phyloP scores from a whole-genome alignment of 2,329 filamentous ascomycete genomes.

The Penicillium fuscoglaucum region DNA sequence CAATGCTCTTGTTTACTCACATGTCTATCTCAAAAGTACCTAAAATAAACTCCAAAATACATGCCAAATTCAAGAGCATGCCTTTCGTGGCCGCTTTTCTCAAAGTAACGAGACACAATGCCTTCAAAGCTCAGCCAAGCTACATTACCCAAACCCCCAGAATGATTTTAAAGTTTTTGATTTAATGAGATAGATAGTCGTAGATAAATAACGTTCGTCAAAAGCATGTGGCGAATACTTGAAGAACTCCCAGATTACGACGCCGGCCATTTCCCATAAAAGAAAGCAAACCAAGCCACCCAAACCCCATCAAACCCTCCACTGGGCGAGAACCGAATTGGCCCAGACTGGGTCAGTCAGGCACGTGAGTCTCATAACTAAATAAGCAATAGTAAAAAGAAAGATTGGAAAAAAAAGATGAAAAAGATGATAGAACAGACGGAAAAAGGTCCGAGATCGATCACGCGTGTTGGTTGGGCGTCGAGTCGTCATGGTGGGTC shows the following conservation, averaged over 20 bases:
- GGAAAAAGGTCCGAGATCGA: constrained; percentile 7
- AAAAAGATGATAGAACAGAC: background rate
- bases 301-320: constrained; percentile 16
- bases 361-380: constrained; percentile 19
- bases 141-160: background rate
- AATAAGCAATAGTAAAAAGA: constrained; percentile 20
- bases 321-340: constrained; percentile 17
- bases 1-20: too few relatives aligned
- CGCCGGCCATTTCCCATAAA: constrained; percentile 1
- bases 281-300: constrained; percentile 11
- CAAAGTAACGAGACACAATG: background rate
- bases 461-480: constrained; percentile 1
- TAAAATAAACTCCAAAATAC: background rate
- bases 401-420: constrained; percentile 4
- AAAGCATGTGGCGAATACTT: constrained; percentile 1
- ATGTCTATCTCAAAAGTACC: too few relatives aligned
- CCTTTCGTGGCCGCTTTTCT: background rate
- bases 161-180: background rate
- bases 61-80: background rate
- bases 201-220: constrained; percentile 7
- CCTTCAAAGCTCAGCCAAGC: background rate
- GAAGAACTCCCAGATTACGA: constrained; percentile 10
- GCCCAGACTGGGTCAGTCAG: constrained; percentile 24
- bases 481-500: constrained; percentile 6
- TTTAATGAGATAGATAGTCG: background rate